Percentiles rank a stretch among this genome's conserved stretches.
These are phyloP conservation scores for Monosporascus sp. DNA, from an alignment of 2,329 filamentous ascomycete genomes.

Conservation along the genomic window DNA sequence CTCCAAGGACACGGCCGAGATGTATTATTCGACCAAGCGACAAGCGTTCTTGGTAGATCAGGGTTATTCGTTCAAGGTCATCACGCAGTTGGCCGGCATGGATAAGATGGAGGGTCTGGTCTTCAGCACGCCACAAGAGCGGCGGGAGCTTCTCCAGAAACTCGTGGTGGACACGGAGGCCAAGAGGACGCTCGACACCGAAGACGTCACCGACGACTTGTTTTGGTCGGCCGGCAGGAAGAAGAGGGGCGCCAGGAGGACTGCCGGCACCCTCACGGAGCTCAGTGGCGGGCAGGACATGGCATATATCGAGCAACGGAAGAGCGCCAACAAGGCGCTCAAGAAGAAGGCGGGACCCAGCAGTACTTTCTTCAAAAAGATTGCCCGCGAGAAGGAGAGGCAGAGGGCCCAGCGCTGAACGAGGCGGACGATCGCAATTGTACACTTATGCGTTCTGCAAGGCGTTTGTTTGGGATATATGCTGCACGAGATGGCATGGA, in stretches of 20 bases:
- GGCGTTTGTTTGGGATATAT: background rate
- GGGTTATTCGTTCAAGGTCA: constrained; percentile 98
- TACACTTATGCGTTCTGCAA: constrained; percentile 1
- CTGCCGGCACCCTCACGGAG: constrained; percentile 78
- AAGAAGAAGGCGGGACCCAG: constrained; percentile 57
- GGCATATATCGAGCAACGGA: constrained; percentile 88
- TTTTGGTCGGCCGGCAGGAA: constrained; percentile 27
- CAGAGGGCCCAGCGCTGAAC: constrained; percentile 24
- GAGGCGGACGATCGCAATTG: background rate
- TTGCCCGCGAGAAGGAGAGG: constrained; percentile 56
- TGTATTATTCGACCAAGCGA: constrained; percentile 95
- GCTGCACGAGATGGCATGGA: background rate
- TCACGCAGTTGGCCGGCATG: constrained; percentile 89
- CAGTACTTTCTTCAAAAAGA: constrained; percentile 60
- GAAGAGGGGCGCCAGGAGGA: constrained; percentile 64
- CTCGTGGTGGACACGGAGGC: constrained; percentile 84
- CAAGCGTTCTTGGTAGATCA: constrained; percentile 97
- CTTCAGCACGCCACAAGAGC: constrained; percentile 73
- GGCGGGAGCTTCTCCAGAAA: constrained; percentile 80
- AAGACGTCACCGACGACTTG: constrained; percentile 52
- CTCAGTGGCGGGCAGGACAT: constrained; percentile 91
- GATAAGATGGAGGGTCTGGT: constrained; percentile 76
- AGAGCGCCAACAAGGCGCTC: constrained; percentile 61
- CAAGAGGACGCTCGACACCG: constrained; percentile 54
- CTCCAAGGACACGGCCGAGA: constrained; percentile 94